Evolutionary conservation across 805 yeast genomes (phyloP).

Genomic region (Starmerella floris): DNA sequence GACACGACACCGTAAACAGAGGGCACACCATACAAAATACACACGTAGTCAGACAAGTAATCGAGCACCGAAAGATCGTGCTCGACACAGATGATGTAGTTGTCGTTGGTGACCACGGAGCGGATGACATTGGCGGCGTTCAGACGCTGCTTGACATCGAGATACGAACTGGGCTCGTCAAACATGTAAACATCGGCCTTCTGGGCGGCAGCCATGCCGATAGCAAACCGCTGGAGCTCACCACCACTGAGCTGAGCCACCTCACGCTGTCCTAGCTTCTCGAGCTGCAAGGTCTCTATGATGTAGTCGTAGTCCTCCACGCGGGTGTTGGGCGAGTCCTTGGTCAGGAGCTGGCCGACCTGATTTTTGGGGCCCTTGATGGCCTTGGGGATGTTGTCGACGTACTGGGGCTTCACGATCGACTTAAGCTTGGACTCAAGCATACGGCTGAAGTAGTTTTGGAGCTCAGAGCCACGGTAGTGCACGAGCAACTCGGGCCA

Average conservation of each 20-base stretch:
- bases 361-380: conserved; percentile 73
- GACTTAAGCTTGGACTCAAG: conserved; percentile 90
- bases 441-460: conserved; percentile 86
- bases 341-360: conserved; percentile 71
- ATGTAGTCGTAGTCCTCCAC: conserved; percentile 51
- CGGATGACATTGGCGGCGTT: conserved; percentile 93
- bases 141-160: conserved; percentile 97
- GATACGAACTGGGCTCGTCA: conserved; percentile 96
- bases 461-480: conserved; percentile 95
- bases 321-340: conserved; percentile 51
- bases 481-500: conserved; percentile 87
- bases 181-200: conserved; percentile 94
- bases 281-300: conserved; percentile 59
- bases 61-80: conserved; percentile 97
- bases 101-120: conserved; percentile 57
- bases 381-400: conserved; percentile 93
- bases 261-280: conserved; percentile 70
- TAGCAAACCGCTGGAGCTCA: conserved; percentile 95
- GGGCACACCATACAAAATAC: conserved; percentile 95
- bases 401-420: conserved; percentile 97
- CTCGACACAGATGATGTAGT: conserved; percentile 90
- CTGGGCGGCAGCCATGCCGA: conserved; percentile 94
- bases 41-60: conserved; percentile 89
- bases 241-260: conserved; percentile 90
- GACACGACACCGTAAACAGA: conserved; percentile 98